Conservation (phyloP, 202 grass and related monocot species). For the Schoenoplectus triqueter region DNA sequence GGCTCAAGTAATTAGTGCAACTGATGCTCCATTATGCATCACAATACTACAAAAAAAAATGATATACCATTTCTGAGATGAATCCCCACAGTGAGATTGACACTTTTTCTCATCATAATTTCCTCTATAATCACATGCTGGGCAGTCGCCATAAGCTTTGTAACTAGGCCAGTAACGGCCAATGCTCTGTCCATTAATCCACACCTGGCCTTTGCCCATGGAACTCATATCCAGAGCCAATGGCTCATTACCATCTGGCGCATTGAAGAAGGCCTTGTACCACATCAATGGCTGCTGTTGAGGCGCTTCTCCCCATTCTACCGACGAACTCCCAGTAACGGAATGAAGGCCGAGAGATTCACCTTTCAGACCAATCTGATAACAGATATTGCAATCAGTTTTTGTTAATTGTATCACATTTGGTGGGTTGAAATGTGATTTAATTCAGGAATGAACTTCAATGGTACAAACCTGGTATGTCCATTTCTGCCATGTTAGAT, state of each 20-base stretch:
- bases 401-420: background rate
- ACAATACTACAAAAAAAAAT: background rate
- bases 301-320: conserved; percentile 83
- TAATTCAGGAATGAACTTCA: conserved; percentile 18
- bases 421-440: background rate
- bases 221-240: conserved; percentile 95
- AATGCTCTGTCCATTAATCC: conserved; percentile 94
- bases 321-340: conserved; percentile 80
- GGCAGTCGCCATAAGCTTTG: conserved; percentile 68
- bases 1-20: background rate
- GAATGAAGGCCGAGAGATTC: conserved; percentile 84
- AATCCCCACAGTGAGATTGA: conserved; percentile 83
- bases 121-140: conserved; percentile 78
- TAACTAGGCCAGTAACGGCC: conserved; percentile 95
- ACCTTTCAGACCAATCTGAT: conserved; percentile 89
- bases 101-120: conserved; percentile 80
- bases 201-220: conserved; percentile 98
- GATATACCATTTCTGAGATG: conserved; percentile 90
- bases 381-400: conserved; percentile 23
- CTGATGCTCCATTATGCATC: background rate
- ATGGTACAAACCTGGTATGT: conserved; percentile 69
- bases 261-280: conserved; percentile 99
- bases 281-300: conserved; percentile 88
- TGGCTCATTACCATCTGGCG: conserved; percentile 81
- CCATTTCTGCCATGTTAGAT: conserved; percentile 99